Base-by-base conservation (phyloP, 306 rosid genomes). In the Pyrus pyrifolia region DNA sequence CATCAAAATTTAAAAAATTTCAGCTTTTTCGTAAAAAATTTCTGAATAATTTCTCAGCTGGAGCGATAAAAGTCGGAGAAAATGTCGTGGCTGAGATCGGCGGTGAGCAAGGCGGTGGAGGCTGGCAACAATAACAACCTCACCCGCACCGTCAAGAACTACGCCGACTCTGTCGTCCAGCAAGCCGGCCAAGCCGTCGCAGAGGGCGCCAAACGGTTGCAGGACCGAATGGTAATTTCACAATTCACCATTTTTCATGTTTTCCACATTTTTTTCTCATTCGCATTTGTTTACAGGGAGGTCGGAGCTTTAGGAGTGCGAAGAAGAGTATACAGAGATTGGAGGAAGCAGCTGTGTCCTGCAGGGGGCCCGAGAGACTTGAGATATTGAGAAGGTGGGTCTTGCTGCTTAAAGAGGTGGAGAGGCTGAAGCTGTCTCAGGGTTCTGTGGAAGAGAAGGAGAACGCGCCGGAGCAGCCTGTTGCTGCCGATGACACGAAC, bases 101-200 rank as follows among this genome's bases (percentile, higher is more conserved):
- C 99, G 21, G 87, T 96, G 80, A 96, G 65, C 89, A 96, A 92
- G 80, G 99, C 98, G 3, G 99, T 91, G 72, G 98, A 92, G 92
- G 98, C 72, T 6, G 96, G 99, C 45, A 92, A 96, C 83, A 96
- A 85, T 58, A 91, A 87, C 86, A 93, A 96, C 81, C 97, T 96
- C 88, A 91, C 98, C 68, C 97, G 97, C 70, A 87, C 92, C 82
- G 97, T 96, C 82, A 96, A 81, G 76, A 96, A 92, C 89, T 96
- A 96, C 63, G 98, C 99, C 69, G 99, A 96, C 75, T 69, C 98
- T 72, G 98, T 96, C 72, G 99, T 96, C 45, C 99, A 96, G 23
- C 99, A 96, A 3, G 99, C 99, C 70, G 98, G 99, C 17, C 99
- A 96, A 58, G 99, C 97, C 70, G 98, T 96, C 2, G 89, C 97